Base-by-base conservation (phyloP, 1,284 basidiomycete genomes). In the Trametes pubescens region DNA sequence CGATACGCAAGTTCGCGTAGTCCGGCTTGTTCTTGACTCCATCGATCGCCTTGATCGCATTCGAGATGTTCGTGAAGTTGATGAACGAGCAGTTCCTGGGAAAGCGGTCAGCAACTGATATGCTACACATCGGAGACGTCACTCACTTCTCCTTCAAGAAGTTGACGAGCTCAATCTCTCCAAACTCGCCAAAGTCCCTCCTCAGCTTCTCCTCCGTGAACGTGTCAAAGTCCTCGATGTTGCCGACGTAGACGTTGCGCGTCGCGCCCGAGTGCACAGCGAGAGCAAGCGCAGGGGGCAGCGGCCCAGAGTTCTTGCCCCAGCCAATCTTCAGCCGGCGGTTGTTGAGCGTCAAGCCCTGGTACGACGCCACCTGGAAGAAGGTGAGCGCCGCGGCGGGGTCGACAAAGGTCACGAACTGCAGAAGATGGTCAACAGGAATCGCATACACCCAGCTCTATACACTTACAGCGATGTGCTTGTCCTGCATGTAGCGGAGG, bases 21-120 rank as follows among this genome's bases (percentile, higher is more conserved):
- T 94, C 93, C 6, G 91, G 84, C 75, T 92, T 92, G 73, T 84
- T 86, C 85, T 96, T 96, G 77, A 97, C 87, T 14, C 89, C 91
- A 62, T 97, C 95, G 71, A 98, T 96, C 21, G 96, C 95, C 82
- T 98, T 98, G 83, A 96, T 95, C 26, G 95, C 95, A 71, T 95
- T 94, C 59, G 91, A 89, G 70, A 98, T 90, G 78, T 95, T 95
- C 53, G 89, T 91, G 73, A 95, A 98, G 82, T 98, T 98, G 74
- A 97, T 92, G 76, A 97, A 98, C 37, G 93, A 94, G 73, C 94
- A 96, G 78, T 95, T 94, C 84, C 90, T 92, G 70, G 1, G 44
- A 57, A 14, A n/a, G 24, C 21, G 10, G 29, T 67, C 49, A 66
- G 60, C 22, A 35, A 52, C 24, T 32, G 22, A 32, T 4, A 14